Evolutionary conservation across 73 alveolate species (phyloP).

Genomic region (Uronychia binucleata): DNA sequence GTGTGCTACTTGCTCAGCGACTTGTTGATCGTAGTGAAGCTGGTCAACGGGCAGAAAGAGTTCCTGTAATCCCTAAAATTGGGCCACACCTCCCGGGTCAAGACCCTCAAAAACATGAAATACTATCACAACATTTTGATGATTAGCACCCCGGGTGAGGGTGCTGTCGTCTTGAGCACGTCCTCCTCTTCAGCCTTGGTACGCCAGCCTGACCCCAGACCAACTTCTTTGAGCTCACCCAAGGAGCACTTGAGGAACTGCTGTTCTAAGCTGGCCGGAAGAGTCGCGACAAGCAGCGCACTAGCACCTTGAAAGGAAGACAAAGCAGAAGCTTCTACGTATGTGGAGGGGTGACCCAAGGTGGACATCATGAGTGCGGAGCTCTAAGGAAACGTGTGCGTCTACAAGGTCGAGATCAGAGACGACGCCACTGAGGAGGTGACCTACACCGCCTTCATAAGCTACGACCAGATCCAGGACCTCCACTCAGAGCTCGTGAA

Average conservation of each 20-base stretch:
- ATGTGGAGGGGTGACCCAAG: background rate
- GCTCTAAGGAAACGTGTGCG: background rate
- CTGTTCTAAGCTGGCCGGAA: background rate
- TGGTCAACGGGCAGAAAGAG: background rate
- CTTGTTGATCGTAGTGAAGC: background rate
- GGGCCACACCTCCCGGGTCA: background rate
- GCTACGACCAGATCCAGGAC: background rate
- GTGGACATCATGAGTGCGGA: background rate
- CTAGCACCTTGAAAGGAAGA: background rate
- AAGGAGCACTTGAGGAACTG: background rate
- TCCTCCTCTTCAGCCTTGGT: no score
- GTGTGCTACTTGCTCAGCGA: background rate
- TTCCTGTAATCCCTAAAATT: background rate
- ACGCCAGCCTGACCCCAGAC: background rate
- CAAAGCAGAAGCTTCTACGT: background rate
- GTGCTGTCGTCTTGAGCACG: background rate
- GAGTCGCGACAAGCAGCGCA: no score
- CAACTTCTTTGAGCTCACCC: background rate
- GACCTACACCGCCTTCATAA: background rate
- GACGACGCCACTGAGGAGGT: background rate
- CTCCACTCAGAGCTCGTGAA: background rate
- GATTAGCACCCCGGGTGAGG: background rate
- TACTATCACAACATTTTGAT: background rate
- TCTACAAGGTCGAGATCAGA: background rate
- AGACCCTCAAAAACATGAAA: background rate